These are phyloP conservation scores for Pythium dissimile DNA, from an alignment of 352 stramenopile genomes.

Conservation along the genomic window DNA sequence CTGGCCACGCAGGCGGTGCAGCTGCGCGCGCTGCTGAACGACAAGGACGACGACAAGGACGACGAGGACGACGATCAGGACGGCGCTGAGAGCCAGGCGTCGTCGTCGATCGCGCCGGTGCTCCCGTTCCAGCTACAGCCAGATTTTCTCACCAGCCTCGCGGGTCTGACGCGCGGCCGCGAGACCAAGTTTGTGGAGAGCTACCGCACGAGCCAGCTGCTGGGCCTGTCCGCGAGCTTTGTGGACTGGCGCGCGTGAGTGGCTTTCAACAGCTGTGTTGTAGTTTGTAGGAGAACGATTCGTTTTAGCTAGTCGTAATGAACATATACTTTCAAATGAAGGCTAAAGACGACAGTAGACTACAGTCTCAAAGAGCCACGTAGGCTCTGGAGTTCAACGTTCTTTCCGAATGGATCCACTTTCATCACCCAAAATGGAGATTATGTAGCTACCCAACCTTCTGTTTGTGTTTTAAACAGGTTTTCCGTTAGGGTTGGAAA, in stretches of 20 bases:
- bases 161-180: conserved; percentile 14
- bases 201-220: conserved; percentile 19
- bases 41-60: neutral
- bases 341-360: too few relatives aligned
- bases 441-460: neutral
- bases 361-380: too few relatives aligned
- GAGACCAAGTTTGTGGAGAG: conserved; percentile 29
- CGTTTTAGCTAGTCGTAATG: too few relatives aligned
- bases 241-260: conserved; percentile 22
- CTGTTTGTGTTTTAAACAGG: neutral
- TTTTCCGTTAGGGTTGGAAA: neutral
- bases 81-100: conserved; percentile 2
- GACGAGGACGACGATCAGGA: conserved; percentile 10
- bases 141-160: conserved; percentile 15
- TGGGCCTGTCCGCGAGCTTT: conserved; percentile 18
- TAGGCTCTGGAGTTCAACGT: too few relatives aligned
- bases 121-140: conserved; percentile 13
- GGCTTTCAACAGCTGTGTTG: too few relatives aligned
- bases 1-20: conserved; percentile 20
- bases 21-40: conserved; percentile 13
- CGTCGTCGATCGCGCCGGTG: neutral
- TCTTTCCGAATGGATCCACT: too few relatives aligned
- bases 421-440: neutral
- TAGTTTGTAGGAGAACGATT: too few relatives aligned
- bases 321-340: too few relatives aligned